Conservation (phyloP, 2,329 filamentous ascomycete genomes). For the Epichloe gansuensis region DNA sequence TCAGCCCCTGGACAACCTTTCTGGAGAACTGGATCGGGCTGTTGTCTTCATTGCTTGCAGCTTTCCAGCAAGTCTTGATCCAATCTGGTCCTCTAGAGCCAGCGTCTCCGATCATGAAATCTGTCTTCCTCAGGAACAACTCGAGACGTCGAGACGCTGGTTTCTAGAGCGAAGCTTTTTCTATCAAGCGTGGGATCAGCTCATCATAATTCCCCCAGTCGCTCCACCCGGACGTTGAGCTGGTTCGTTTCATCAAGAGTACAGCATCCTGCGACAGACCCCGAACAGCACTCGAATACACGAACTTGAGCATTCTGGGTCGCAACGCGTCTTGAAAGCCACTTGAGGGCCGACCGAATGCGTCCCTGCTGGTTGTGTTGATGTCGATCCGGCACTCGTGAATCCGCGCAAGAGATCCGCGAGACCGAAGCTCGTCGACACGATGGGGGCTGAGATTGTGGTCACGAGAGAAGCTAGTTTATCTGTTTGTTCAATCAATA, state of each 20-base stretch:
- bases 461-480: slow-evolving; percentile 12
- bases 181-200: slow-evolving; percentile 15
- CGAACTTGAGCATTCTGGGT: slow-evolving; percentile 9
- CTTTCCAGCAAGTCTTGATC: slow-evolving; percentile 18
- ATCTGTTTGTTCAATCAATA: slow-evolving; percentile 10
- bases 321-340: slow-evolving; percentile 12
- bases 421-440: slow-evolving; percentile 6
- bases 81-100: slow-evolving; percentile 14
- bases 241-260: slow-evolving; percentile 16
- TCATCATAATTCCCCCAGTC: slow-evolving; percentile 20
- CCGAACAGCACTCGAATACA: slow-evolving; percentile 14
- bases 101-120: not conserved
- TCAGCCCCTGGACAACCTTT: slow-evolving; percentile 14
- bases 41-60: not conserved
- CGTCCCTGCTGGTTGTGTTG: not conserved
- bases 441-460: slow-evolving; percentile 3
- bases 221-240: slow-evolving; percentile 13
- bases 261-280: slow-evolving; percentile 18
- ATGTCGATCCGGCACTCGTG: not conserved
- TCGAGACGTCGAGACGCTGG: slow-evolving; percentile 13
- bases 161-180: slow-evolving; percentile 9
- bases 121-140: not conserved
- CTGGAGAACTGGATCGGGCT: slow-evolving; percentile 13
- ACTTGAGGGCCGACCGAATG: slow-evolving; percentile 2
- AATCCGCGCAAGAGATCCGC: not conserved